Conservation (phyloP, 768 basidiomycete species). For the Vishniacozyma victoriae region DNA sequence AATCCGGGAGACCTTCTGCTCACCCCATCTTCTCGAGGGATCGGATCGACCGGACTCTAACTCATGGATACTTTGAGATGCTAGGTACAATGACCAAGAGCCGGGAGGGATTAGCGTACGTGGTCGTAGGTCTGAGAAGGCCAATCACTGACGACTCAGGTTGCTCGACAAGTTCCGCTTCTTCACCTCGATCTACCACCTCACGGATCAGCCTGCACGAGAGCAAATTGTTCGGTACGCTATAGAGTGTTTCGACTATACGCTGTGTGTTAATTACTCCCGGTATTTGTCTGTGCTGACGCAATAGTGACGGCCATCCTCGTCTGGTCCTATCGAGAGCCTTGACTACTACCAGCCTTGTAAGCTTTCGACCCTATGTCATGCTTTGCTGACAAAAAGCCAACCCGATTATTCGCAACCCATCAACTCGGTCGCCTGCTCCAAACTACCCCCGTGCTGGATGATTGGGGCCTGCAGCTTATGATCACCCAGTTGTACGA, state of each 20-base stretch:
- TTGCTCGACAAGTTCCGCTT: constrained; percentile 84
- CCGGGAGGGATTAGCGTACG: constrained; percentile 82
- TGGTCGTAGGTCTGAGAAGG: not conserved
- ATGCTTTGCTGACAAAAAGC: constrained; percentile 51
- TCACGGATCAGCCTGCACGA: constrained; percentile 81
- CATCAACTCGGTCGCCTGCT: constrained; percentile 77
- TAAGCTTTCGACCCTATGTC: constrained; percentile 42
- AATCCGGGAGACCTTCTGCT: constrained; percentile 21
- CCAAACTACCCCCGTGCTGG: constrained; percentile 57
- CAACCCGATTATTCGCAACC: constrained; percentile 82
- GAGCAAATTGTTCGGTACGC: constrained; percentile 89
- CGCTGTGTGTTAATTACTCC: constrained; percentile 58
- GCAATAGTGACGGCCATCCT: constrained; percentile 78
- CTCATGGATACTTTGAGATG: constrained; percentile 92
- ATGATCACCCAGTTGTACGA: constrained; percentile 95
- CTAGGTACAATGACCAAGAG: constrained; percentile 83
- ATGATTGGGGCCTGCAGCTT: constrained; percentile 82
- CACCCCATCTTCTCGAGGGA: constrained; percentile 64
- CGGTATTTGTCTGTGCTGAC: not conserved
- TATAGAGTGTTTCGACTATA: constrained; percentile 86
- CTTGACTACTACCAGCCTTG: constrained; percentile 86
- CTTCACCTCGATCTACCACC: constrained; percentile 92
- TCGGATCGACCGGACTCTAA: constrained; percentile 72
- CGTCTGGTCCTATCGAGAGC: constrained; percentile 91
- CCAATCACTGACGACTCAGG: constrained; percentile 48